These are phyloP conservation scores for Arachis monticola DNA, from an alignment of 331 rosid species.

Conservation along the genomic window DNA sequence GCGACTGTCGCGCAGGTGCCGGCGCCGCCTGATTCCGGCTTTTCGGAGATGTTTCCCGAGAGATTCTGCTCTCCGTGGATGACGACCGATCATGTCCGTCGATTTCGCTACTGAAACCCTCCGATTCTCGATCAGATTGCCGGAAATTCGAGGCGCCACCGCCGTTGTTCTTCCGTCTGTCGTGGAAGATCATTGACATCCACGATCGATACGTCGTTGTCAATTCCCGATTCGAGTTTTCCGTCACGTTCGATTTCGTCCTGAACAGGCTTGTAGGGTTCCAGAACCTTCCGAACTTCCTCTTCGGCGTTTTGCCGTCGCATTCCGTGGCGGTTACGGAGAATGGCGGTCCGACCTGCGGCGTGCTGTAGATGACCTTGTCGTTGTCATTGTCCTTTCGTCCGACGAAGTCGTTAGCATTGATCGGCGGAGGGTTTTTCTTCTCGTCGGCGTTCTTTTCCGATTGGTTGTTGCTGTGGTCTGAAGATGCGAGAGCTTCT, in stretches of 20 bases:
- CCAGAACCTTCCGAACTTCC: constrained; percentile 57
- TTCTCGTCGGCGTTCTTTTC: constrained; percentile 33
- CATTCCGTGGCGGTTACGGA: background rate
- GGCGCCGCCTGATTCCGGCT: constrained; percentile 43
- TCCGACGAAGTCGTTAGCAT: constrained; percentile 48
- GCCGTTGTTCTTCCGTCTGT: constrained; percentile 4
- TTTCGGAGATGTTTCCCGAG: constrained; percentile 53
- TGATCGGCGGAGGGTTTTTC: constrained; percentile 40
- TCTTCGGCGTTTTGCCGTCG: constrained; percentile 34
- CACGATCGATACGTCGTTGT: constrained; percentile 56
- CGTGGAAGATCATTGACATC: constrained; percentile 54
- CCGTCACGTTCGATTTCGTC: constrained; percentile 64
- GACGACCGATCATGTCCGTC: background rate
- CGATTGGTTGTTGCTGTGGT: background rate
- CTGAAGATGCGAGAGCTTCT: background rate
- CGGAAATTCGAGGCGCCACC: background rate
- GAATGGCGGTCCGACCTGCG: constrained; percentile 56
- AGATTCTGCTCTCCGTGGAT: background rate
- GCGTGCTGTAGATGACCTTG: constrained; percentile 54
- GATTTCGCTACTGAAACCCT: background rate
- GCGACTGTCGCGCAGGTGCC: constrained; percentile 30
- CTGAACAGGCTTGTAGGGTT: constrained; percentile 54
- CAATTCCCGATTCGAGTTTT: constrained; percentile 20
- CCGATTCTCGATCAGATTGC: constrained; percentile 23
- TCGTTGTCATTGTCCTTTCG: constrained; percentile 1